A percentile compares a stretch with the other conserved stretches of the same genome.
These are phyloP conservation scores for Sclerotinia minor DNA, from an alignment of 2,329 filamentous ascomycete genomes.

Conservation along the genomic window DNA sequence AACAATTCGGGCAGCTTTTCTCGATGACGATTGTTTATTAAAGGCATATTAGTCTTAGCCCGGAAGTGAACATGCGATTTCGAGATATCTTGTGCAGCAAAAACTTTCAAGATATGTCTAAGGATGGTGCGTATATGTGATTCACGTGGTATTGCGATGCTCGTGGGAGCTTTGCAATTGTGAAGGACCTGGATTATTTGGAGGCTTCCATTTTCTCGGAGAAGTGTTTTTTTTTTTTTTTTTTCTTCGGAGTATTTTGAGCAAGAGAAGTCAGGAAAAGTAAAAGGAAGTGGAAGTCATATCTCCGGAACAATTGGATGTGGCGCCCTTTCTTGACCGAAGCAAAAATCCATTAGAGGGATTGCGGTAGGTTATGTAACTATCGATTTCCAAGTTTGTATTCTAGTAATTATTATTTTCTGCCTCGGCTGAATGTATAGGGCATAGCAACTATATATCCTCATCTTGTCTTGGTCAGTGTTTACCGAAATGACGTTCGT, in stretches of 20 bases:
- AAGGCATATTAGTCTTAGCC: not conserved
- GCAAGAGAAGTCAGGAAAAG: not conserved
- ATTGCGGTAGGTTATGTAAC: too few species aligned
- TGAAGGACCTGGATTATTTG: not conserved
- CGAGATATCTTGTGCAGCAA: not conserved
- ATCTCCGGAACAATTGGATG: too few species aligned
- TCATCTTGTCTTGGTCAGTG: not conserved
- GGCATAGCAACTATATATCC: not conserved
- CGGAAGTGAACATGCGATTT: not conserved
- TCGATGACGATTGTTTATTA: not conserved
- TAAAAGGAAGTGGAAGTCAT: not conserved
- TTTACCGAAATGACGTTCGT: not conserved
- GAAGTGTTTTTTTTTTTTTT: too few species aligned
- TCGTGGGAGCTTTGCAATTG: not conserved
- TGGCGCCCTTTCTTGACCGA: too few species aligned
- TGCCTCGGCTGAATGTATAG: too few species aligned
- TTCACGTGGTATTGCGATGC: not conserved
- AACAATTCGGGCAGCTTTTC: not conserved
- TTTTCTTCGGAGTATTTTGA: not conserved
- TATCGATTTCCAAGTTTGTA: too few species aligned
- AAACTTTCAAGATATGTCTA: not conserved
- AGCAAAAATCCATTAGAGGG: too few species aligned
- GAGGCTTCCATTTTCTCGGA: not conserved
- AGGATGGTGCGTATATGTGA: not conserved
- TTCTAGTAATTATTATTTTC: too few species aligned